phyloP scores from a whole-genome alignment of 1,284 basidiomycete genomes.

The Trichosporon coremiiforme region DNA sequence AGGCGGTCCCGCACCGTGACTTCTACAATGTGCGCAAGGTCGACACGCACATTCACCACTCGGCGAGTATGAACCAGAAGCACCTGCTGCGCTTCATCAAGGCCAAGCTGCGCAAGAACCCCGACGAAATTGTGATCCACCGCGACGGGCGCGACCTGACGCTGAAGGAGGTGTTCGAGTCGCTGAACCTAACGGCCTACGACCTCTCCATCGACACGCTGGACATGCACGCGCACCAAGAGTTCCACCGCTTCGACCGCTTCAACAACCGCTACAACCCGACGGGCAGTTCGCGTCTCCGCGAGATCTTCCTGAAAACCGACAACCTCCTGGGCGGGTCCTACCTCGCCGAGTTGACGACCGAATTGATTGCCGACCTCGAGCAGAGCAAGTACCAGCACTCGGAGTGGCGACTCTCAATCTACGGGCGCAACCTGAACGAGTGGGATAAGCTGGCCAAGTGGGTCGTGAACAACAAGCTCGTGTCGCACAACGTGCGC shows the following conservation, averaged over 20 bases:
- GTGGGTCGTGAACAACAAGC: conserved; percentile 93
- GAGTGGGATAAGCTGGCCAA: conserved; percentile 99
- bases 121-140: conserved; percentile 87
- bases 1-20: conserved; percentile 71
- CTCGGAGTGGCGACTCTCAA: conserved; percentile 94
- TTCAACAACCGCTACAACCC: conserved; percentile 67
- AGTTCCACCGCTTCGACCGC: conserved; percentile 96
- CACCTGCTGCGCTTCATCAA: conserved; percentile 99
- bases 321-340: conserved; percentile 90
- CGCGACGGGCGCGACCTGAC: conserved; percentile 90
- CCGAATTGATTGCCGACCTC: conserved; percentile 93
- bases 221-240: conserved; percentile 97
- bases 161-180: conserved; percentile 90
- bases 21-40: conserved; percentile 99
- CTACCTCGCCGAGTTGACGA: conserved; percentile 83
- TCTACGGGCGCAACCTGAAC: conserved; percentile 74
- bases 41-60: conserved; percentile 98
- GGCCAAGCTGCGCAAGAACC: conserved; percentile 68
- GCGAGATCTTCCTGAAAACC: conserved; percentile 98
- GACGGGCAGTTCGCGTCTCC: conserved; percentile 81
- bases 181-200: conserved; percentile 92
- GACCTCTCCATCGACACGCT: conserved; percentile 98
- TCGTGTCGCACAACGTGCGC: conserved; percentile 94
- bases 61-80: conserved; percentile 99
- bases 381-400: conserved; percentile 99